Evolutionary conservation across 2,329 filamentous ascomycete genomes (phyloP), one percentile per base, ranked within the genome.

Genomic region (Cladosporium oxysporum): DNA sequence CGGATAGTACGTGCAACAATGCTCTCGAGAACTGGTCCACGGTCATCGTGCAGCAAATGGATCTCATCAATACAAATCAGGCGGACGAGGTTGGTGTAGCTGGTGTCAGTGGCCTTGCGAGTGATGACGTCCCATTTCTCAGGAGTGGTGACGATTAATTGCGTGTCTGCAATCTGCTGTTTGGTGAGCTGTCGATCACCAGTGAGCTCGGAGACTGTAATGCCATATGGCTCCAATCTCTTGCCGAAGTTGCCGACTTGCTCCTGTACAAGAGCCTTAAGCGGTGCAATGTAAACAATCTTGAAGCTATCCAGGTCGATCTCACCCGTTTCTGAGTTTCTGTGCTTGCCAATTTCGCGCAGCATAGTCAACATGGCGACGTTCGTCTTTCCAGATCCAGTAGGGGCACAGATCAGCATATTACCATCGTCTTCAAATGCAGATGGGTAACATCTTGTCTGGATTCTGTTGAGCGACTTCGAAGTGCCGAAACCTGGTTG

Each of bases 41-140:
- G 91, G 71, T 99, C 95, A 76, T 99, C 96, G 78, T 99, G 95
- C 59, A 99, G 87, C 75, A 99, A 82, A 83, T 99, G 95, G 71
- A 99, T 98, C 79, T 99, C 95, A 74, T 99, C 95, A 68, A 99
- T 98, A 76, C 97, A 93, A 66, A 99, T 90, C 12, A 99, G 85
- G 47, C 94, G 90, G 29, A 99, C 95, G n/a, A 99, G 87, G 73
- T 96, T 96, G 18, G 93, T 99, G 79, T 99, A 99, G 73, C 93
- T 96, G 64, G 95, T 87, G 76, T 99, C 96, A 1, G 94, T 97
- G 7, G 94, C 93, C 79, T 99, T 99, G 79, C 96, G 88, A 6
- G 96, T 99, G 72, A 99, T 97, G 71, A 99, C 94, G 79, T 99
- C 95, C 91, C 93, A 99, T 81, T 99, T 99, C 79, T 99, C 95